phyloP scores from a whole-genome alignment of 345 rosid genomes.

The Rhizophora apiculata region DNA sequence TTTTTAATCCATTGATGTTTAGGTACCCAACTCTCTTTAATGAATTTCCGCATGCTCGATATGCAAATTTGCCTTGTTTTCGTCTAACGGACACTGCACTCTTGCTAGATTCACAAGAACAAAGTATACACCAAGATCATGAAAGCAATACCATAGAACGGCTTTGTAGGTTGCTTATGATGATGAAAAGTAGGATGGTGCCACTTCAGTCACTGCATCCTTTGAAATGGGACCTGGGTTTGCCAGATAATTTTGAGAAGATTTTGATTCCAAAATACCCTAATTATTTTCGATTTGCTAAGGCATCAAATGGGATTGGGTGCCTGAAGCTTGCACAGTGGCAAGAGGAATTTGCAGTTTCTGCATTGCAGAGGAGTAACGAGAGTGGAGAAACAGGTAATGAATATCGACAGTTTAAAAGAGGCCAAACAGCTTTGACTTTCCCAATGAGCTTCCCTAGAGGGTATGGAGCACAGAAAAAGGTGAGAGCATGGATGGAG shows the following conservation, averaged over 20 bases:
- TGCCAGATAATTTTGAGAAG: constrained; percentile 74
- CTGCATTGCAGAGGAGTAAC: constrained; percentile 57
- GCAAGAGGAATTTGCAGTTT: constrained; percentile 66
- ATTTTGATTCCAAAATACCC: constrained; percentile 57
- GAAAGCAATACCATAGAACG: constrained; percentile 77
- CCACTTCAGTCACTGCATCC: constrained; percentile 68
- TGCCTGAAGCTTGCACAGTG: constrained; percentile 59
- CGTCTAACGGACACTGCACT: constrained; percentile 77
- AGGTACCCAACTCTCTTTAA: constrained; percentile 92
- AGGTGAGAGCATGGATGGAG: constrained; percentile 94
- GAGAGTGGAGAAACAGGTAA: constrained; percentile 40
- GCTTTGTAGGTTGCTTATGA: constrained; percentile 80
- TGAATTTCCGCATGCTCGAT: constrained; percentile 82
- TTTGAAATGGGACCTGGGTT: constrained; percentile 83
- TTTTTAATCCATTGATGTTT: constrained; percentile 11
- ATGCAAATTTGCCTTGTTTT: constrained; percentile 81
- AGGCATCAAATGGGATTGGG: constrained; percentile 49
- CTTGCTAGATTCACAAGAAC: constrained; percentile 75
- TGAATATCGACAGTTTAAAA: constrained; percentile 71
- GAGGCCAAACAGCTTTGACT: constrained; percentile 61
- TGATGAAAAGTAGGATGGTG: constrained; percentile 63
- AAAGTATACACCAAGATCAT: constrained; percentile 52
- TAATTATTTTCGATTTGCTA: constrained; percentile 58
- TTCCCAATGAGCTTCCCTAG: constrained; percentile 87
- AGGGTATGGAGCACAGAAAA: constrained; percentile 92